Conservation (phyloP, 768 basidiomycete genomes). For the Russula olivacea region DNA sequence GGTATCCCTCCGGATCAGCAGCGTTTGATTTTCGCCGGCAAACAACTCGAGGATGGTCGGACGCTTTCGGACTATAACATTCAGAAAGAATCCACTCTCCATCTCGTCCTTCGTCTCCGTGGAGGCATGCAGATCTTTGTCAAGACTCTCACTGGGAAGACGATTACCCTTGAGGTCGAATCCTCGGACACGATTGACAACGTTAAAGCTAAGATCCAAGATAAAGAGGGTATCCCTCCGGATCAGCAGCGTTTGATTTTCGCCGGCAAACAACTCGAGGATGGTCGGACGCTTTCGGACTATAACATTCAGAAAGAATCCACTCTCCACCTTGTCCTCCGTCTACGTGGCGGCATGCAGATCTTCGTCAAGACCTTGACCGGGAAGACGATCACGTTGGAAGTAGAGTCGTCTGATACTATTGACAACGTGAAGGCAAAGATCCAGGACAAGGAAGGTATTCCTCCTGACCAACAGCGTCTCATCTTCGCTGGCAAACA, state of each 20-base stretch:
- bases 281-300: slow-evolving; percentile 22
- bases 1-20: slow-evolving; percentile 33
- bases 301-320: slow-evolving; percentile 25
- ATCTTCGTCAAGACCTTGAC: slow-evolving; percentile 23
- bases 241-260: slow-evolving; percentile 24
- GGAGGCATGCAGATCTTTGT: slow-evolving; percentile 25
- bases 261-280: slow-evolving; percentile 23
- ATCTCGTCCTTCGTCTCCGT: slow-evolving; percentile 27
- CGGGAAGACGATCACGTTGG: slow-evolving; percentile 23
- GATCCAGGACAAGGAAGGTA: slow-evolving; percentile 24
- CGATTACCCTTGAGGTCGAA: slow-evolving; percentile 23
- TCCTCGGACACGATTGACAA: slow-evolving; percentile 25
- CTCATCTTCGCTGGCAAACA: slow-evolving; percentile 24
- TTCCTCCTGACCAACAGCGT: slow-evolving; percentile 24
- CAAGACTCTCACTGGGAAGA: slow-evolving; percentile 24
- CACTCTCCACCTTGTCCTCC: slow-evolving; percentile 23
- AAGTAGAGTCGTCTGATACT: slow-evolving; percentile 24
- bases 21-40: slow-evolving; percentile 32
- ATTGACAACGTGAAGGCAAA: slow-evolving; percentile 24
- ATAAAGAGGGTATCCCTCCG: slow-evolving; percentile 24
- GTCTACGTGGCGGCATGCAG: slow-evolving; percentile 24
- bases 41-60: slow-evolving; percentile 32
- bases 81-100: slow-evolving; percentile 31
- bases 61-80: slow-evolving; percentile 33
- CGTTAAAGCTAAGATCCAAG: slow-evolving; percentile 25